A percentile compares a stretch with the other conserved stretches of the same genome.
These are phyloP conservation scores for Perkinsela sp. DNA, from an alignment of 208 protist species.

Conservation along the genomic window DNA sequence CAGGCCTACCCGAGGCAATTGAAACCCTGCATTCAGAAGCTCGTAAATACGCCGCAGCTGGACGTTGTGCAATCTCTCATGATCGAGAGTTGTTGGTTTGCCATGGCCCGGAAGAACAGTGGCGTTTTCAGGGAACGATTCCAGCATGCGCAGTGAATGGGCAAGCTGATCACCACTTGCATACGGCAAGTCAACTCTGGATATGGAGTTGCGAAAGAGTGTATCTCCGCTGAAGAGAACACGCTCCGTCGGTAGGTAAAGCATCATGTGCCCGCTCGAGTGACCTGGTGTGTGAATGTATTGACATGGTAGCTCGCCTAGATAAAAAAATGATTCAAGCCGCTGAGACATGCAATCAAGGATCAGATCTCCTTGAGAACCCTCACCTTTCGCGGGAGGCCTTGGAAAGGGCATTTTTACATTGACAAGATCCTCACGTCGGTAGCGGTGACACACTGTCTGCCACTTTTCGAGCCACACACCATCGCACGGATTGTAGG, in stretches of 20 bases:
- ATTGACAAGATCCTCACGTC: not conserved
- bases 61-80: constrained; percentile 33
- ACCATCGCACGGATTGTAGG: not conserved
- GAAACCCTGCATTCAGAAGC: constrained; percentile 17
- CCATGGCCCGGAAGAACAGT: constrained; percentile 51
- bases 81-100: constrained; percentile 39
- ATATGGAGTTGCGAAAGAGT: constrained; percentile 42
- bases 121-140: constrained; percentile 35
- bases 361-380: not conserved
- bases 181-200: constrained; percentile 53
- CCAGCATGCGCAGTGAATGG: constrained; percentile 33
- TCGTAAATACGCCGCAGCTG: constrained; percentile 35
- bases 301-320: constrained; percentile 1
- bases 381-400: not conserved
- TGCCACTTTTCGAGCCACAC: not conserved
- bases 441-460: not conserved
- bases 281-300: constrained; percentile 60
- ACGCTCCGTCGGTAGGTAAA: constrained; percentile 32
- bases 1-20: constrained; percentile 31
- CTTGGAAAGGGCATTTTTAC: not conserved
- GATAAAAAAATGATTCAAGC: not conserved
- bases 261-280: constrained; percentile 58
- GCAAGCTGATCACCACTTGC: constrained; percentile 34
- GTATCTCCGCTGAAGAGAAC: constrained; percentile 53
- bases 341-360: not conserved